These are phyloP conservation scores for Dalbergia oliveri DNA, from an alignment of 306 rosid genomes.

Conservation along the genomic window DNA sequence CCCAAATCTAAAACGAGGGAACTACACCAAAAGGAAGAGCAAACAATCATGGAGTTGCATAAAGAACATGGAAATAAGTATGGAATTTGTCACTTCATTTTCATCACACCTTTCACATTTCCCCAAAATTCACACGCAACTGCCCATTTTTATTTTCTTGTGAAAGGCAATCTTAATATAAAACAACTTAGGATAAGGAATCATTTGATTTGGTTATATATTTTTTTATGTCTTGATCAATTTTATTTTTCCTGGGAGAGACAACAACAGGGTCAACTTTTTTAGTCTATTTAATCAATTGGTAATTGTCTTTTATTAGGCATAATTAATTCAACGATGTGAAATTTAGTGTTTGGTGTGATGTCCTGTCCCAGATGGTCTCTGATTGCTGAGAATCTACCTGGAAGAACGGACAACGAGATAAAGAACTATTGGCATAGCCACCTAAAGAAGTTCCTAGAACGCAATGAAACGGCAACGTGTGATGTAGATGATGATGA, in stretches of 20 bases:
- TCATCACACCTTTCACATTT: background rate
- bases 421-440: constrained; percentile 82
- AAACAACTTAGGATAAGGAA: background rate
- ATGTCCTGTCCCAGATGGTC: constrained; percentile 62
- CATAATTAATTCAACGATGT: constrained; percentile 1
- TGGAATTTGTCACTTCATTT: constrained; percentile 5
- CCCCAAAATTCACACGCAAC: background rate
- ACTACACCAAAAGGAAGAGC: constrained; percentile 65
- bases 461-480: background rate
- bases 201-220: background rate
- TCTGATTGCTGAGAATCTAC: constrained; percentile 59
- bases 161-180: background rate
- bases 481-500: background rate
- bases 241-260: background rate
- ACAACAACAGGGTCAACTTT: background rate
- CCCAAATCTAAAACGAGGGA: constrained; percentile 75
- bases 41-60: constrained; percentile 63
- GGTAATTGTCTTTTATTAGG: background rate
- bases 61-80: constrained; percentile 81
- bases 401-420: constrained; percentile 82
- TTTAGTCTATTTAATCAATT: background rate
- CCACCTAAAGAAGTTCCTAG: constrained; percentile 54
- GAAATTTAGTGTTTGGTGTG: background rate
- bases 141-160: background rate
- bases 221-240: background rate